phyloP scores from a whole-genome alignment of 345 rosid genomes.

The Aethionema arabicum region DNA sequence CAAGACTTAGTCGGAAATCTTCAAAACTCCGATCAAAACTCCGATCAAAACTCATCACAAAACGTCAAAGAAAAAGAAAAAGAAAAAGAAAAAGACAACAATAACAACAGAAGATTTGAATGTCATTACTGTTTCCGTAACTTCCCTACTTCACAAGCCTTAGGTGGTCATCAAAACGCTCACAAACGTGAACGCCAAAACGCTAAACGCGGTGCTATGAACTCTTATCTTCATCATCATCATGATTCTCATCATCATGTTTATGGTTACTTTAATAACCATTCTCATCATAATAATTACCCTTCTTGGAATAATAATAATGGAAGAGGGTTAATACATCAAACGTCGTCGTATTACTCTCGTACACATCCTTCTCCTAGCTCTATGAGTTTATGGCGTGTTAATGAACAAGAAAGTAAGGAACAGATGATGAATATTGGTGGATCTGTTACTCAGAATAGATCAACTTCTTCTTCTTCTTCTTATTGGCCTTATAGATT shows the following conservation, averaged over 20 bases:
- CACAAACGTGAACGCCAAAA: slow-evolving; percentile 97
- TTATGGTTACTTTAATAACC: slow-evolving; percentile 33
- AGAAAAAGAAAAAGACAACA: slow-evolving; percentile 43
- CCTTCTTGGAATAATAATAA: slow-evolving; percentile 61
- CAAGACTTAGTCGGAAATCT: slow-evolving; percentile 52
- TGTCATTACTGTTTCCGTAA: slow-evolving; percentile 94
- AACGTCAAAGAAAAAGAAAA: slow-evolving; percentile 45
- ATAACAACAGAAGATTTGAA: slow-evolving; percentile 61
- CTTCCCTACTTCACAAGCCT: slow-evolving; percentile 98
- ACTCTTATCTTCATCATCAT: slow-evolving; percentile 54
- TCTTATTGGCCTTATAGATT: slow-evolving; percentile 28
- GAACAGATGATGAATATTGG: slow-evolving; percentile 7
- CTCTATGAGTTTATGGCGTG: slow-evolving; percentile 73
- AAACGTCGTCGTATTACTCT: slow-evolving; percentile 53
- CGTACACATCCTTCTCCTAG: slow-evolving; percentile 40
- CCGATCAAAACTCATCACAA: slow-evolving; percentile 32
- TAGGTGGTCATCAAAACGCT: slow-evolving; percentile 99
- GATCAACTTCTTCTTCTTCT: background rate
- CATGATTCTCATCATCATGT: slow-evolving; percentile 56
- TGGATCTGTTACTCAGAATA: too few relatives aligned
- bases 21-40: slow-evolving; percentile 23
- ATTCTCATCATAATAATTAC: slow-evolving; percentile 50
- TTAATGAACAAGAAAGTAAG: slow-evolving; percentile 29
- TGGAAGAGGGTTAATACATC: slow-evolving; percentile 40
- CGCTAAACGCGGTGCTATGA: slow-evolving; percentile 78